These are phyloP conservation scores for Zoysia pacifica DNA, from an alignment of 176 grass and related monocot genomes.

Conservation along the genomic window DNA sequence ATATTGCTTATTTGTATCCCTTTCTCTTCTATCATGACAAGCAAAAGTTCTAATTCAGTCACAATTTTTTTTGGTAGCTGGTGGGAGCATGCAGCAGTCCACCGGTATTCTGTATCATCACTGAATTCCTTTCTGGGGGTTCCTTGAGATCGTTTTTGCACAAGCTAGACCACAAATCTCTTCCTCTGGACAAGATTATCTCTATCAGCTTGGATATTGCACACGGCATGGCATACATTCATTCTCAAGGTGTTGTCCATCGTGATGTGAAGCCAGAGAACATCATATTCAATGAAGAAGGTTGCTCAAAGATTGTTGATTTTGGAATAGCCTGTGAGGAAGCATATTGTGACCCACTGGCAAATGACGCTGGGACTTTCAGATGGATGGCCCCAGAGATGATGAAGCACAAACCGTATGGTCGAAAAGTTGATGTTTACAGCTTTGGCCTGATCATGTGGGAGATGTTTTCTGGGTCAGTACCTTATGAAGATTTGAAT, in stretches of 20 bases:
- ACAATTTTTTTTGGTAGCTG: slow-evolving; percentile 52
- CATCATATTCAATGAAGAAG: slow-evolving; percentile 70
- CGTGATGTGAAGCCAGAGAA: slow-evolving; percentile 98
- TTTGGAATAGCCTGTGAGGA: slow-evolving; percentile 92
- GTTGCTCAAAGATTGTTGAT: slow-evolving; percentile 80
- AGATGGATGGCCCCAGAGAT: slow-evolving; percentile 99
- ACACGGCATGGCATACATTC: slow-evolving; percentile 79
- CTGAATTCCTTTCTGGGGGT: slow-evolving; percentile 75
- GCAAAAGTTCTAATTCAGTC: not conserved
- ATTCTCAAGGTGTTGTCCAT: slow-evolving; percentile 83
- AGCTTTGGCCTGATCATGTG: slow-evolving; percentile 95
- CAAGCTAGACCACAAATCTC: slow-evolving; percentile 72
- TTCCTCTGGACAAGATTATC: slow-evolving; percentile 64
- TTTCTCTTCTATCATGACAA: too few relatives aligned
- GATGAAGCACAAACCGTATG: slow-evolving; percentile 70
- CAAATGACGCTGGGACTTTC: slow-evolving; percentile 83
- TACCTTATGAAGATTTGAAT: slow-evolving; percentile 81
- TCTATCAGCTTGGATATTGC: slow-evolving; percentile 76
- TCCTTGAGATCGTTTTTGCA: slow-evolving; percentile 86
- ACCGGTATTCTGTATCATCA: slow-evolving; percentile 81
- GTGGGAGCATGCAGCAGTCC: slow-evolving; percentile 69
- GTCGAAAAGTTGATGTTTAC: slow-evolving; percentile 92
- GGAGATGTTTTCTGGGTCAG: slow-evolving; percentile 79
- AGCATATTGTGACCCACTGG: slow-evolving; percentile 56
- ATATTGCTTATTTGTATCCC: too few relatives aligned